Evolutionary conservation across 1,284 basidiomycete species (phyloP), one percentile per base, ranked within the genome.

Genomic region (Leccinum ambiguum): DNA sequence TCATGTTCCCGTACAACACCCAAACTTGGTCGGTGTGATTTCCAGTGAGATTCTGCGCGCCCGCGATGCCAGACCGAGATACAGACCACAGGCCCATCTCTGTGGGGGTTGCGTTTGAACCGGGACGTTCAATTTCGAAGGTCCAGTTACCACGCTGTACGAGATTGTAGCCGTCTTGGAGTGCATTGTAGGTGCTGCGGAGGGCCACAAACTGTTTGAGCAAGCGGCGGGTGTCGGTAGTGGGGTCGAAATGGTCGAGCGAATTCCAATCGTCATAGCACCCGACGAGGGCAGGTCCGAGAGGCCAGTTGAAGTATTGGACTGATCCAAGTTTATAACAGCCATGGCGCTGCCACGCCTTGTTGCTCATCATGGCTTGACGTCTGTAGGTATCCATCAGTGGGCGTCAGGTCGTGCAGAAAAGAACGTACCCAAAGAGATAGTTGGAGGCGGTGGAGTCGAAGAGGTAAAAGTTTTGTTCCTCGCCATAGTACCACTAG

Each of bases 201-300:
- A 96, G 81, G 71, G 86, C 82, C 67, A 89, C 78, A 78, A 93
- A 89, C 65, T 92, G 92, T 39, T 85, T 76, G 70, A 93, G 87
- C 65, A 93, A 76, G 62, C 93, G 88, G 50, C 90, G 86, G 48
- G 84, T 83, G 70, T 91, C 87, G 3, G 88, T 80, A 1, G 94
- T 96, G 39, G 94, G 93, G 77, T 97, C 94, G 75, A 96, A 96
- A 76, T 96, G 94, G 74, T 97, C 94, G 26, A 95, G 85, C 3
- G 90, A 86, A 75, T 96, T 95, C 91, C 91, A 93, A 70, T 91
- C 87, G 74, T 96, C 93, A 64, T 89, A 72, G 74, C 94, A 97
- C 62, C 93, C 94, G 26, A 92, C 80, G 43, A 93, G 75, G 6
- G 90, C 80, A 70, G 87, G 88, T 66, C 92, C 89, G 67, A 96